phyloP scores from a whole-genome alignment of 2,329 filamentous ascomycete species.

The Aspergillus luchuensis region DNA sequence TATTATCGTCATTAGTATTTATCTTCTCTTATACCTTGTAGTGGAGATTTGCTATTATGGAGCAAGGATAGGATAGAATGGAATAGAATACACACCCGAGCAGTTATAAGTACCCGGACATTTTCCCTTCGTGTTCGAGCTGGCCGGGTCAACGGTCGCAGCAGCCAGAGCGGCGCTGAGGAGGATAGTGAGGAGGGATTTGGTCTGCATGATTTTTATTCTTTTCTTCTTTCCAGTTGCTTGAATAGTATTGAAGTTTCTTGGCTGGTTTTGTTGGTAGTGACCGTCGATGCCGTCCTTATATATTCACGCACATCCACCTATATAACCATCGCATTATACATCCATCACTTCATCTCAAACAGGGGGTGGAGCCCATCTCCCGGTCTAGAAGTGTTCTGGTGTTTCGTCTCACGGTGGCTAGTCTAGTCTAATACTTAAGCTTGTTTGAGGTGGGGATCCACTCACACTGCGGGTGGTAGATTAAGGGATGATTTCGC shows the following conservation, averaged over 20 bases:
- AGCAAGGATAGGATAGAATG: not conserved
- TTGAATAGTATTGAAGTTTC: too few species aligned
- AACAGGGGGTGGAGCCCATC: not conserved
- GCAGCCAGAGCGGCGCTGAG: conserved; percentile 19
- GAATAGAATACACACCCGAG: conserved; percentile 22
- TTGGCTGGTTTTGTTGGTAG: too few species aligned
- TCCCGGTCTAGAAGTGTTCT: not conserved
- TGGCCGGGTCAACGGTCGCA: conserved; percentile 37
- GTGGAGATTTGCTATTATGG: too few species aligned
- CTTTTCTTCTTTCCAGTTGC: not conserved
- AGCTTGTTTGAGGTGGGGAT: not conserved
- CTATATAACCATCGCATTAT: not conserved
- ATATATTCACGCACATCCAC: not conserved
- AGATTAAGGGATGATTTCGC: not conserved
- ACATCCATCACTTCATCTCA: not conserved
- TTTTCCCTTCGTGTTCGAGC: conserved; percentile 41
- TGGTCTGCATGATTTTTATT: not conserved
- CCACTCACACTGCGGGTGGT: not conserved
- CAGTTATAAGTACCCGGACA: conserved; percentile 34
- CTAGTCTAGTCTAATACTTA: not conserved
- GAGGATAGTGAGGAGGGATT: conserved; percentile 15
- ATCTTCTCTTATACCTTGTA: too few species aligned
- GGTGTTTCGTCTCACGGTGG: not conserved
- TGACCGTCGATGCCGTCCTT: too few species aligned
- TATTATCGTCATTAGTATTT: not conserved